Evolutionary conservation across 192 early-diverging fungal species (phyloP), one percentile per base, ranked within the genome.

Genomic region (Rhizophagus sp.): DNA sequence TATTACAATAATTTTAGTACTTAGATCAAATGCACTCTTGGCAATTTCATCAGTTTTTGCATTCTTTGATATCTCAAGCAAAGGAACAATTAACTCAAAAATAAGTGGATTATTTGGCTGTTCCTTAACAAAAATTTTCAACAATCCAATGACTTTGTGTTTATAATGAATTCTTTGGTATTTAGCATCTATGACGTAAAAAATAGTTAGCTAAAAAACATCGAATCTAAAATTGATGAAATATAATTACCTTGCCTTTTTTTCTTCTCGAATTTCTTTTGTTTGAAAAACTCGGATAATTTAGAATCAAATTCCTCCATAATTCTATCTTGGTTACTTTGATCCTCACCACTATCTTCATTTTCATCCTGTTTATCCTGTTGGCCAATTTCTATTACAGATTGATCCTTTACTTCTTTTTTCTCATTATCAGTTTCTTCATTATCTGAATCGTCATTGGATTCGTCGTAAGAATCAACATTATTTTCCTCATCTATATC

Each of bases 91-190:
- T 27, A 73, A 36, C 9, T 73, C 71, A 27, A 73, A 73, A 73
- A 73, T 73, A 13, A 73, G 71, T 47, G 71, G 71, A 52, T 73
- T 73, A 1, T 30, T 52, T 47, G n/a, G 47, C 52, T 73, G 71
- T 25, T 30, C 19, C 27, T 27, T 41, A 19, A 73, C 44, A 52
- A 73, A 73, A 49, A 73, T 73, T 36, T 25, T 25, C 22, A 73
- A 49, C 47, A 73, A 25, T 50, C 71, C 71, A 73, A 73, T 73
- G 11, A 73, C 12, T 49, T 73, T 73, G 22, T 73, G 71, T 30
- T 73, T 73, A 50, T 49, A 73, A 7, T 73, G 71, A 27, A 73
- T 24, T 17, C 12, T 73, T 25, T 73, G 71, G 47, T 47, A n/a
- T 50, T 73, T 73, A 10, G 71, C 47, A 25, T 73, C 71, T 73